These are phyloP conservation scores for Hansenula sp. DNA, from an alignment of 1,139 yeast species.

Conservation along the genomic window DNA sequence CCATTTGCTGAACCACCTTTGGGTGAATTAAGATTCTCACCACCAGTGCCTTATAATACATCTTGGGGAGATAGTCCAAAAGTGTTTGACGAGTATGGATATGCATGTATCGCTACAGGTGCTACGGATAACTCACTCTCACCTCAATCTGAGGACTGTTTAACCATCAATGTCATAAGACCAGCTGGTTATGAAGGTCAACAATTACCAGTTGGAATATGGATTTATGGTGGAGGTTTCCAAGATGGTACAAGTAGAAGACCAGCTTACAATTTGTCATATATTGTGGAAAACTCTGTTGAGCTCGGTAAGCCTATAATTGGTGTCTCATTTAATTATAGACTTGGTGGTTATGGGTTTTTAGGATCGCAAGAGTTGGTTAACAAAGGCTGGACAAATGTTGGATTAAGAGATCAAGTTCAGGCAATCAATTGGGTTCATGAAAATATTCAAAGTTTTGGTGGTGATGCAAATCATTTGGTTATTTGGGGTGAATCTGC, in stretches of 20 bases:
- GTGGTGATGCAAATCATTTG: conserved; percentile 32
- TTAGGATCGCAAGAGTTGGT: conserved; percentile 22
- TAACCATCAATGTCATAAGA: conserved; percentile 60
- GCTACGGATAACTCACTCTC: neutral
- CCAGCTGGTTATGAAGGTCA: conserved; percentile 56
- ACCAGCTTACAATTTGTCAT: conserved; percentile 24
- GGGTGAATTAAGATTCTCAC: conserved; percentile 12
- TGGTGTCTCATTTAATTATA: conserved; percentile 32
- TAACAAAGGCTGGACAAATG: conserved; percentile 21
- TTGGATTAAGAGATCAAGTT: conserved; percentile 31
- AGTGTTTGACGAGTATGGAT: conserved; percentile 2
- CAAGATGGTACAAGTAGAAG: conserved; percentile 26
- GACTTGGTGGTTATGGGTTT: conserved; percentile 31
- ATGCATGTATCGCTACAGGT: conserved; percentile 4
- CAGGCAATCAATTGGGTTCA: conserved; percentile 32
- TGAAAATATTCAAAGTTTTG: conserved; percentile 30
- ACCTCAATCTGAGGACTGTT: conserved; percentile 1
- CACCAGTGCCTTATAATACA: conserved; percentile 8
- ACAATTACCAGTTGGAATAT: conserved; percentile 27
- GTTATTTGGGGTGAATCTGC: conserved; percentile 35
- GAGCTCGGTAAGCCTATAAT: conserved; percentile 26
- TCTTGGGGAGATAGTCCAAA: conserved; percentile 1
- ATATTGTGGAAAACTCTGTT: conserved; percentile 22
- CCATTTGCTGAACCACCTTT: conserved; percentile 20
- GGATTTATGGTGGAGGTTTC: conserved; percentile 35